Percentiles rank a stretch among this genome's conserved stretches.
phyloP scores from a whole-genome alignment of 805 yeast genomes.

The Groenewaldozyma salmanticensis region DNA sequence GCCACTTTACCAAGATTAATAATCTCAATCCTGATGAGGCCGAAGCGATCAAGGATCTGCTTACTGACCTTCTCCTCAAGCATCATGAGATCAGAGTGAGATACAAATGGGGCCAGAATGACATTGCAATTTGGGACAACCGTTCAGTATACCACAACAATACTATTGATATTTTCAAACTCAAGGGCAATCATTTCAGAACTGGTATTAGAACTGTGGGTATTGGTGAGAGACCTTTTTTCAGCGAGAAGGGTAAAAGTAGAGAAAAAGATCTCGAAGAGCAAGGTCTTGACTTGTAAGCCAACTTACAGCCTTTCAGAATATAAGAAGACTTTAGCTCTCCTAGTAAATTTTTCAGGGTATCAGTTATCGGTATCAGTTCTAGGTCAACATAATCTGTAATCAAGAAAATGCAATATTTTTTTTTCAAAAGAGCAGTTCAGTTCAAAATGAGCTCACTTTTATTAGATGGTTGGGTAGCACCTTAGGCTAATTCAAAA shows the following conservation, averaged over 20 bases:
- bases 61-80: constrained; percentile 40
- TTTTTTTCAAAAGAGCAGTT: no score
- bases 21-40: constrained; percentile 45
- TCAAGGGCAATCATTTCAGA: constrained; percentile 15
- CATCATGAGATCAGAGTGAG: constrained; percentile 26
- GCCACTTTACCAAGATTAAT: constrained; percentile 40
- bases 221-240: constrained; percentile 25
- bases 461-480: no score
- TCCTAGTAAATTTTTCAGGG: no score
- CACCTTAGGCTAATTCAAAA: no score
- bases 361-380: no score
- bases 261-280: constrained; percentile 8
- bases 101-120: constrained; percentile 49
- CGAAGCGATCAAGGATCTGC: constrained; percentile 36
- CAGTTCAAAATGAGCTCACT: no score
- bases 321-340: no score
- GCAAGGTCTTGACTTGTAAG: not conserved
- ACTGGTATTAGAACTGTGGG: constrained; percentile 22
- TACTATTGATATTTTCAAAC: constrained; percentile 37
- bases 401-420: no score
- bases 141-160: constrained; percentile 59
- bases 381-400: no score
- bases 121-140: constrained; percentile 75
- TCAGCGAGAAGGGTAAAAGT: constrained; percentile 16
- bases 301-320: not conserved